These are phyloP conservation scores for Huiozyma sinensis DNA, from an alignment of 805 yeast genomes.

Conservation along the genomic window DNA sequence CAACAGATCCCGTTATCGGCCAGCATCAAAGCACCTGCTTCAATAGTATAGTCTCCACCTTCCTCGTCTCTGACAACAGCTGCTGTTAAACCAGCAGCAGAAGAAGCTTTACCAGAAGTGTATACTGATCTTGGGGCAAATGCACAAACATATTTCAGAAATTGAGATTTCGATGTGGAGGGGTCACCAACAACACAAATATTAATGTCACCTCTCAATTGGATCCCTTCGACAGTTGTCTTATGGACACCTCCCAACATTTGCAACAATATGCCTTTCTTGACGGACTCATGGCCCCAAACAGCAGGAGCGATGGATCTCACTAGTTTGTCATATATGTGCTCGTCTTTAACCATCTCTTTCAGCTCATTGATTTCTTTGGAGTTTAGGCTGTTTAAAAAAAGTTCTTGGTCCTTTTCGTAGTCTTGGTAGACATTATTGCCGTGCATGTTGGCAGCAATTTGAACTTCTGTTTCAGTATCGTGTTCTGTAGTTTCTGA, in stretches of 20 bases:
- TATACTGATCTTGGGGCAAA: conserved; percentile 92
- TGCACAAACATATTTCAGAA: conserved; percentile 81
- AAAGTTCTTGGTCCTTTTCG: conserved; percentile 69
- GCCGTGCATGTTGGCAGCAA: conserved; percentile 21
- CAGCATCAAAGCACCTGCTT: conserved; percentile 96
- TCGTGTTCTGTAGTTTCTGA: conserved; percentile 4
- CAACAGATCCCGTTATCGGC: conserved; percentile 99
- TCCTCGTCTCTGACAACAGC: conserved; percentile 97
- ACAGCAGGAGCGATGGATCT: conserved; percentile 91
- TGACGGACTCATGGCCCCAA: conserved; percentile 88
- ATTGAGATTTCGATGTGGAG: conserved; percentile 93
- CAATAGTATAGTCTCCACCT: conserved; percentile 92
- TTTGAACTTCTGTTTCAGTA: conserved; percentile 14
- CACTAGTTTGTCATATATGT: conserved; percentile 74
- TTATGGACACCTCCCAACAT: conserved; percentile 94
- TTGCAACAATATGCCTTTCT: conserved; percentile 84
- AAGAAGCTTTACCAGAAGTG: conserved; percentile 95
- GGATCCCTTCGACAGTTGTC: conserved; percentile 84
- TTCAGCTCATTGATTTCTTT: conserved; percentile 77
- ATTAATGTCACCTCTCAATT: conserved; percentile 92
- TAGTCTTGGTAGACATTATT: conserved; percentile 30
- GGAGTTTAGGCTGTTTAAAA: conserved; percentile 64
- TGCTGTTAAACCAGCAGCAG: conserved; percentile 98
- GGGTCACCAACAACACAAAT: conserved; percentile 97
- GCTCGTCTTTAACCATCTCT: conserved; percentile 82